phyloP scores from a whole-genome alignment of 192 early-diverging fungal species.

The Rhizoclosmatium sp. region DNA sequence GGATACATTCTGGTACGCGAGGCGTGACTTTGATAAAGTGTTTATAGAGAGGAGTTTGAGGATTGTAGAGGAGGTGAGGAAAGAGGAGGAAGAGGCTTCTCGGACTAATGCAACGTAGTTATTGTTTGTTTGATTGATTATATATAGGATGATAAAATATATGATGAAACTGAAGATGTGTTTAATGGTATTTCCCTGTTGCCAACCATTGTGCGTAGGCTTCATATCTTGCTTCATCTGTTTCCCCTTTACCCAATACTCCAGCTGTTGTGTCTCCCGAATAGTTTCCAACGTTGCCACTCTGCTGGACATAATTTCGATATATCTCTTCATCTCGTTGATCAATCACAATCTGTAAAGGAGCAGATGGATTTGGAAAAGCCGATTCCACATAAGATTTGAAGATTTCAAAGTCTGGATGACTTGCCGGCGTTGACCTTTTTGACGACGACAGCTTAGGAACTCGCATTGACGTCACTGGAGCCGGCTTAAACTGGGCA shows the following conservation, averaged over 20 bases:
- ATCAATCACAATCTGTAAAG: conserved; percentile 28
- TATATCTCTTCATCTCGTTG: conserved; percentile 45
- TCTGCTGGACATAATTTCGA: conserved; percentile 33
- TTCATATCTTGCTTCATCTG: conserved; percentile 43
- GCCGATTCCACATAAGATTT: neutral
- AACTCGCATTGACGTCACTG: conserved; percentile 19
- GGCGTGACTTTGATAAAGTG: conserved; percentile 9
- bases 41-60: conserved; percentile 34
- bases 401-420: conserved; percentile 40
- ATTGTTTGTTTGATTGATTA: no score
- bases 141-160: no score
- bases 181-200: conserved; percentile 7
- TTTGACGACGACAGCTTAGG: conserved; percentile 21
- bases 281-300: conserved; percentile 26
- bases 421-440: neutral
- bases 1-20: conserved; percentile 32
- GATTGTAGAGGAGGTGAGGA: conserved; percentile 17
- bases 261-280: conserved; percentile 14
- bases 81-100: conserved; percentile 2
- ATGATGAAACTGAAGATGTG: no score
- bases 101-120: no score
- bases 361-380: neutral
- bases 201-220: conserved; percentile 20
- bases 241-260: conserved; percentile 9
- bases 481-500: conserved; percentile 49